These are phyloP conservation scores for Fraxinus nigra DNA, from an alignment of 305 asterid genomes.

Conservation along the genomic window DNA sequence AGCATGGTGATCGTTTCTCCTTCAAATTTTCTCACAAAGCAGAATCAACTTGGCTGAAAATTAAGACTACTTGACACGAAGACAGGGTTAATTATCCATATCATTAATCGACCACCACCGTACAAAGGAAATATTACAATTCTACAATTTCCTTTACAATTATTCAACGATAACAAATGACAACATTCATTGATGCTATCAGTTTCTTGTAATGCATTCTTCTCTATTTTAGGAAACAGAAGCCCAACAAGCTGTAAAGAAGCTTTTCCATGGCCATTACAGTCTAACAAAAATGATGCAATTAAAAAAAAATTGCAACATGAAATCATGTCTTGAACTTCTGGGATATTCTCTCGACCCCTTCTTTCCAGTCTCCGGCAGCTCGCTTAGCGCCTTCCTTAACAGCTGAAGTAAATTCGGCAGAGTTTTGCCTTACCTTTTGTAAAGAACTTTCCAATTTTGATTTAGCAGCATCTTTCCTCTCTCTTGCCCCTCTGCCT, in stretches of 20 bases:
- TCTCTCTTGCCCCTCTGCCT: slow-evolving; percentile 41
- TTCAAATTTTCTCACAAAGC: not conserved
- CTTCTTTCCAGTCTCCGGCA: slow-evolving; percentile 82
- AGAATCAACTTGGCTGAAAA: not conserved
- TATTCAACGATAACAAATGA: not conserved
- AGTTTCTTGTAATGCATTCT: not conserved
- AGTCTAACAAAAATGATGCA: not conserved
- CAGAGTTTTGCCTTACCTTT: slow-evolving; percentile 40
- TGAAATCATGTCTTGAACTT: slow-evolving; percentile 71
- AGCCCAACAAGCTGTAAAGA: not conserved
- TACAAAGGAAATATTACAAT: not conserved
- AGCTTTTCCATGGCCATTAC: not conserved
- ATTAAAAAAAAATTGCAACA: not conserved
- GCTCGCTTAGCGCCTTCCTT: slow-evolving; percentile 64
- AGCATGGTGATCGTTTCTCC: not conserved
- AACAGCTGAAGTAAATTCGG: slow-evolving; percentile 41
- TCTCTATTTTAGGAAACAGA: not conserved
- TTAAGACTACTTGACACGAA: not conserved
- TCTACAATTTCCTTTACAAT: slow-evolving; percentile 15
- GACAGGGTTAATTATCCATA: not conserved
- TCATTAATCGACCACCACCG: not conserved
- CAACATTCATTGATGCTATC: slow-evolving; percentile 10
- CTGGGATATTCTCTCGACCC: slow-evolving; percentile 78
- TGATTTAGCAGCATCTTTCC: slow-evolving; percentile 41
- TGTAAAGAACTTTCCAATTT: slow-evolving; percentile 48